A percentile compares a stretch with the other conserved stretches of the same genome.
phyloP scores from a whole-genome alignment of 768 basidiomycete species.

The Leccinum uliginosum region DNA sequence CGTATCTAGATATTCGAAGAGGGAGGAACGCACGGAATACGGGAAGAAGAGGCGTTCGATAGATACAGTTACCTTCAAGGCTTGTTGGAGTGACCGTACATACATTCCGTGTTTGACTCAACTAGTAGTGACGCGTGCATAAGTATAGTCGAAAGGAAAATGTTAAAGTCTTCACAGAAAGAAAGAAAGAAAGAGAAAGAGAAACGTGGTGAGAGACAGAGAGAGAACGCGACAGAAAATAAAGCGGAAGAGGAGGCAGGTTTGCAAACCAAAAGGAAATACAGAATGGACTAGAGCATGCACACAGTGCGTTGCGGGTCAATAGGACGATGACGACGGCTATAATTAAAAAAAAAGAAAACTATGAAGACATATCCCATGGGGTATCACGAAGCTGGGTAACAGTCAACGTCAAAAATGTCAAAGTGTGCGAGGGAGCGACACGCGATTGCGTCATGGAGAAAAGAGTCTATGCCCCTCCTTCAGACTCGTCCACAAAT shows the following conservation, averaged over 20 bases:
- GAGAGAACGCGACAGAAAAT: background rate
- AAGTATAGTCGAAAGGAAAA: background rate
- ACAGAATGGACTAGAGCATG: background rate
- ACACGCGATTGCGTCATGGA: background rate
- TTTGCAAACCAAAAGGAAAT: background rate
- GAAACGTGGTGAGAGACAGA: background rate
- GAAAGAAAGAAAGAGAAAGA: background rate
- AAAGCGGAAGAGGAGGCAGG: background rate
- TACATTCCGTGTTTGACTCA: background rate
- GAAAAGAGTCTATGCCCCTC: conserved; percentile 18
- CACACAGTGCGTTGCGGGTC: conserved; percentile 1
- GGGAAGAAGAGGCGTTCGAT: background rate
- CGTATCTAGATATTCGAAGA: no score
- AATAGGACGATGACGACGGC: background rate
- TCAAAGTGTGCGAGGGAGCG: background rate
- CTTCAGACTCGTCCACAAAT: conserved; percentile 85
- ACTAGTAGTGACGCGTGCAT: background rate
- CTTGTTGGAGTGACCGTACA: background rate
- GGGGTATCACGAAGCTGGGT: conserved; percentile 28
- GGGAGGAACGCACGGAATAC: no score
- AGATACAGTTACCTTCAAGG: background rate
- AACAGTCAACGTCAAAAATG: conserved; percentile 14
- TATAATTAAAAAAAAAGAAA: conserved; percentile 14
- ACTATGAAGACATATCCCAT: conserved; percentile 7
- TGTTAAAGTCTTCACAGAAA: background rate